Evolutionary conservation across 2,329 filamentous ascomycete genomes (phyloP).

Genomic region (Lecanoromycetidae sp.): DNA sequence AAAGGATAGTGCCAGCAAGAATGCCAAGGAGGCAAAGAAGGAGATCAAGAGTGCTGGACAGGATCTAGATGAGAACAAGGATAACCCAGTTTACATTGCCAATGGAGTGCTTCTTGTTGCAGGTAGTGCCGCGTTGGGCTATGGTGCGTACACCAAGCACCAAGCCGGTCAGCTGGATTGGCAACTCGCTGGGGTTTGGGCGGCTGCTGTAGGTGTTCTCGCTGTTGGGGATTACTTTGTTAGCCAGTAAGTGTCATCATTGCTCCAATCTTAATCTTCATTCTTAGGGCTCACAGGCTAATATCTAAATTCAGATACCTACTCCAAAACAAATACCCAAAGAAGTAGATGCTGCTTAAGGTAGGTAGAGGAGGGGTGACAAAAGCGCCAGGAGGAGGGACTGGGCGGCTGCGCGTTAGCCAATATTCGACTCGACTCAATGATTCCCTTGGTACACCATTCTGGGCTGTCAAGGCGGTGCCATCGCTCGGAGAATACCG

Average conservation of each 20-base stretch:
- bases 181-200: conserved; percentile 32
- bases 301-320: conserved; percentile 31
- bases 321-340: conserved; percentile 39
- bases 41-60: conserved; percentile 17
- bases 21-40: conserved; percentile 11
- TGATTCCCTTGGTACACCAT: neutral
- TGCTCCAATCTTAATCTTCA: neutral
- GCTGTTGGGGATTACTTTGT: conserved; percentile 37
- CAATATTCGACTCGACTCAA: conserved; percentile 14
- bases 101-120: conserved; percentile 34
- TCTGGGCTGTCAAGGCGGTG: neutral
- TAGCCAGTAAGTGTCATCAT: conserved; percentile 33
- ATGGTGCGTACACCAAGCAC: conserved; percentile 38
- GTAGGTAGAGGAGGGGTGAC: neutral
- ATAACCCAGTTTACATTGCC: conserved; percentile 36
- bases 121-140: conserved; percentile 32
- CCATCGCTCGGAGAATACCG: neutral
- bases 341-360: conserved; percentile 27
- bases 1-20: conserved; percentile 11
- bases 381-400: neutral
- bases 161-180: conserved; percentile 34
- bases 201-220: conserved; percentile 33
- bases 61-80: conserved; percentile 29
- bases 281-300: neutral
- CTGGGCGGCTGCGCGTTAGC: neutral